phyloP scores from a whole-genome alignment of 345 rosid species.

The Arabis alpina region DNA sequence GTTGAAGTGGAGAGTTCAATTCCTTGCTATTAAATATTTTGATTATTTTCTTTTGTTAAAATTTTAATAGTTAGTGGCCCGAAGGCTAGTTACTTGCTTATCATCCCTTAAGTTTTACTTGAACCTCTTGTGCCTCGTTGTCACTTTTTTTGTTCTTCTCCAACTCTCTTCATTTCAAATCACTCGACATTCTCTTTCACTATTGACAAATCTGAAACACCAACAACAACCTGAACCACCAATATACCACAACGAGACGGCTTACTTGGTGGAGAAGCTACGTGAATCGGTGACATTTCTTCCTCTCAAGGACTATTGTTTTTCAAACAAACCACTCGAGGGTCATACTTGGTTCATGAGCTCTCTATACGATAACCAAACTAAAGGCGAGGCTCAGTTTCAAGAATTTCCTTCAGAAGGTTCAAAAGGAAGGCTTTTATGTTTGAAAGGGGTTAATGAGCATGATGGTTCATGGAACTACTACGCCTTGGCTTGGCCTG shows the following conservation, averaged over 20 bases:
- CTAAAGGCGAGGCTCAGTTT: constrained; percentile 65
- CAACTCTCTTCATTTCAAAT: constrained; percentile 36
- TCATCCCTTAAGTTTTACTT: constrained; percentile 26
- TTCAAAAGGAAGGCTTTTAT: constrained; percentile 57
- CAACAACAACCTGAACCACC: constrained; percentile 2
- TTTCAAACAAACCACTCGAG: constrained; percentile 46
- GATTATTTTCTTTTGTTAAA: too few species aligned
- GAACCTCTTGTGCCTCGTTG: constrained; percentile 19
- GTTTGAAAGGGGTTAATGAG: constrained; percentile 60
- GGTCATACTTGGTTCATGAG: constrained; percentile 91
- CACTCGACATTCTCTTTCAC: constrained; percentile 24
- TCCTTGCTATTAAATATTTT: too few species aligned
- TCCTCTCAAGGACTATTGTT: constrained; percentile 67
- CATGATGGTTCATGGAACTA: constrained; percentile 80
- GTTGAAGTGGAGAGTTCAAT: too few species aligned
- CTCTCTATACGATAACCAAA: constrained; percentile 61
- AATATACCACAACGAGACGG: background rate
- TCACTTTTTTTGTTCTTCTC: constrained; percentile 32
- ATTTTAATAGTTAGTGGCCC: too few species aligned
- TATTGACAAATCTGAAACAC: constrained; percentile 22
- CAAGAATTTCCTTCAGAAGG: constrained; percentile 67
- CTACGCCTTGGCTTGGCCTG: constrained; percentile 70
- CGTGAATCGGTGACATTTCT: constrained; percentile 59
- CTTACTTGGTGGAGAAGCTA: constrained; percentile 46
- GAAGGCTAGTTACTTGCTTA: constrained; percentile 8